These are phyloP conservation scores for Mallotus japonicus DNA, from an alignment of 441 rosid genomes.

Conservation along the genomic window DNA sequence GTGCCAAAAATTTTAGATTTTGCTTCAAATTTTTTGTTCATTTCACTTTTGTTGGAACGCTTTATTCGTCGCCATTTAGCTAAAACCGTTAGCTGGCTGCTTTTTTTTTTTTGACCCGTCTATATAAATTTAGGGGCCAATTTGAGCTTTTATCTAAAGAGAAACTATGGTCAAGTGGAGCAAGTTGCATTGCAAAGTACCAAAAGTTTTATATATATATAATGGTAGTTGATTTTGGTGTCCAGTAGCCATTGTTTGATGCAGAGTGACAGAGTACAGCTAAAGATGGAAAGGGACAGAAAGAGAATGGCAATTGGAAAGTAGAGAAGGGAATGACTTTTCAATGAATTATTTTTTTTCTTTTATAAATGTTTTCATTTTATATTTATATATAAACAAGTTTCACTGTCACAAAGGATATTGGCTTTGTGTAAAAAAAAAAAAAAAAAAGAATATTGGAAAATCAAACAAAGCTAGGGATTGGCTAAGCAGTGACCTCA, in stretches of 20 bases:
- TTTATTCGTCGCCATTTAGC: no score
- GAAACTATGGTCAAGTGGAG: no score
- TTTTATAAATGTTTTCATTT: background rate
- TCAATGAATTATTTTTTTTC: background rate
- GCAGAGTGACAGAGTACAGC: background rate
- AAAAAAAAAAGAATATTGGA: background rate
- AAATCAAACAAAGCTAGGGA: background rate
- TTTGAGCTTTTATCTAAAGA: no score
- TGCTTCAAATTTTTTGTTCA: no score
- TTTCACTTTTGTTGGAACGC: no score
- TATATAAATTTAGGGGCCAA: no score
- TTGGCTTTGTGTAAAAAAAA: background rate
- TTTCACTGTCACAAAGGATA: background rate
- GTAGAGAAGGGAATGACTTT: background rate
- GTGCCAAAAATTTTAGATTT: no score
- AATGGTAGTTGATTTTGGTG: background rate
- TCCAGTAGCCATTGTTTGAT: background rate
- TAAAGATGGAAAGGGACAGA: slow-evolving; percentile 14
- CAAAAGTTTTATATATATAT: no score
- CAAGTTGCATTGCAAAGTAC: no score
- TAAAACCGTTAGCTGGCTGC: no score
- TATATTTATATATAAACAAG: background rate
- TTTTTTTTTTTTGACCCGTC: no score
- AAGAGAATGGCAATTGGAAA: slow-evolving; percentile 1
- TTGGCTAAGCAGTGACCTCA: slow-evolving; percentile 14